Base-by-base conservation (phyloP, 2,329 filamentous ascomycete genomes). In the Exophiala mesophila region DNA sequence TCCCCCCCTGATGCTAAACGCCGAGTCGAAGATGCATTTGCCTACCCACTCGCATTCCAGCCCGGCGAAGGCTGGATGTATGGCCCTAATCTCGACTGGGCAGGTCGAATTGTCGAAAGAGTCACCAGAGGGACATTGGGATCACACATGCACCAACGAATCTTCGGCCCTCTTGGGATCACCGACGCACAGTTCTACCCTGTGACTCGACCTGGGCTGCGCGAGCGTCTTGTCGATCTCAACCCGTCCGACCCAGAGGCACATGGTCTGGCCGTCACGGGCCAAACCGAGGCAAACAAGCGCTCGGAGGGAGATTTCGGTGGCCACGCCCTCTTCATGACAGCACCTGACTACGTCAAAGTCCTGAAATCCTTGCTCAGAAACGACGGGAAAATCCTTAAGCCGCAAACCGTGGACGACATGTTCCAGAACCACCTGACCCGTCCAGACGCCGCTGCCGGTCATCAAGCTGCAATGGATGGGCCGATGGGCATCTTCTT, bases 41-140 rank as follows among this genome's bases (percentile, higher is more conserved):
- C 64, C 41, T 49, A 50, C 6, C 75, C 79, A 0, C 62, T 85
- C n/a, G 60, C 82, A 1, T 78, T 80, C 52, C 78, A 85, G 49
- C 81, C 82, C 0, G 80, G 81, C 0, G 68, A 71, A 18, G 64
- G 66, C 3, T 85, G 77, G 76, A 70, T 77, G 43, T 83, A 83
- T 18, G 73, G 75, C 1, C 70, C 75, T 7, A 60, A 60, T 5
- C 63, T 76, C 5, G 74, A 78, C 55, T 78, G 73, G 73, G 74
- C 69, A 0, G 73, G 74, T 3, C 55, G 70, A 2, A 60, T 69
- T 0, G 55, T 77, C 2, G 67, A 75, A 50, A 60, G 73, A 8
- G 63, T 60, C 1, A 68, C 66, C 0, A 67, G 67, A 1, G 45
- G 64, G 4, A 57, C 53, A 2, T 63, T 77, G 0, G 67, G 73